A percentile compares a stretch with the other conserved stretches of the same genome.
Evolutionary conservation across 1,284 basidiomycete genomes (phyloP).

Genomic region (Tilletia walkeri): DNA sequence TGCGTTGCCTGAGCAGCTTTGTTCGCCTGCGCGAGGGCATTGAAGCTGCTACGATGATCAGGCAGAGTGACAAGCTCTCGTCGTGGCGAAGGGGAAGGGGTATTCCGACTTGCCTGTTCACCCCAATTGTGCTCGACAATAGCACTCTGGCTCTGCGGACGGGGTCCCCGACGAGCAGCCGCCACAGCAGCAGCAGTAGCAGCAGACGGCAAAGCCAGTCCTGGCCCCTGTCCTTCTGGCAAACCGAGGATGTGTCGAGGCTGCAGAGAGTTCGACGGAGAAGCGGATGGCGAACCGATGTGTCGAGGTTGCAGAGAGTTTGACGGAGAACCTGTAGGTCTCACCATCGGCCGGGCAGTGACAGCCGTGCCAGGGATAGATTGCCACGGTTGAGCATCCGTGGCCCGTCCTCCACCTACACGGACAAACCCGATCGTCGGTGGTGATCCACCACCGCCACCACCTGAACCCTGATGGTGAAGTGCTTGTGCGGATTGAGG

Average conservation of each 20-base stretch:
- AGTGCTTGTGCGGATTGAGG: conserved; percentile 24
- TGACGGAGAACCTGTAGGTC: neutral
- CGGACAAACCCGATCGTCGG: conserved; percentile 37
- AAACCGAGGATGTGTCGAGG: neutral
- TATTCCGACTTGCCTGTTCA: neutral
- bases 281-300: too few relatives aligned
- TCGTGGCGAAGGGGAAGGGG: neutral
- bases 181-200: neutral
- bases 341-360: neutral
- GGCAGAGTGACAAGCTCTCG: neutral
- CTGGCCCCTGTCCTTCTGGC: too few relatives aligned
- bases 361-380: neutral
- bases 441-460: conserved; percentile 24
- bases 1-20: neutral
- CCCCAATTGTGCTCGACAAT: conserved; percentile 1
- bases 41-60: conserved; percentile 8
- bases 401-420: conserved; percentile 40
- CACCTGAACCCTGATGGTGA: too few relatives aligned
- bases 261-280: too few relatives aligned
- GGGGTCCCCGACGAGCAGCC: conserved; percentile 1
- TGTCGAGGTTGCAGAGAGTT: too few relatives aligned
- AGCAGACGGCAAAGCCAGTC: neutral
- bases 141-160: conserved; percentile 16
- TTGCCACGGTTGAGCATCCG: conserved; percentile 35
- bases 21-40: neutral